Conservation (phyloP, 2,329 filamentous ascomycete species). For the Fusarium ramigenum region DNA sequence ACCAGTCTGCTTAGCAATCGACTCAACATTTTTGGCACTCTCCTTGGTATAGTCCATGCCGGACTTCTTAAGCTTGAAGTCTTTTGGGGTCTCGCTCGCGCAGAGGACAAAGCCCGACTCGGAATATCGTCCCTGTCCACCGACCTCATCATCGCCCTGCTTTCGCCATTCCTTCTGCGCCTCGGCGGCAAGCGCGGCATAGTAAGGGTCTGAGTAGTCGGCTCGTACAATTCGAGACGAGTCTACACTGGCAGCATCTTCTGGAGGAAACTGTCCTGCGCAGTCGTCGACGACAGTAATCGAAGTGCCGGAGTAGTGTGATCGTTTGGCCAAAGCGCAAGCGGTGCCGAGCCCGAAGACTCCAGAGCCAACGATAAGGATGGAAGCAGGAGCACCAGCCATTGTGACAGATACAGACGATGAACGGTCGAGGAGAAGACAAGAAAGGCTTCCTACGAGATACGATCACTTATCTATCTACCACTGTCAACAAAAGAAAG, state of each 20-base stretch:
- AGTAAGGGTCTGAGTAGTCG: conserved; percentile 85
- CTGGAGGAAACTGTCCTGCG: conserved; percentile 65
- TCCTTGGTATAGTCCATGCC: conserved; percentile 67
- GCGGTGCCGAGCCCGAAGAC: conserved; percentile 71
- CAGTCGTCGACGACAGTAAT: conserved; percentile 70
- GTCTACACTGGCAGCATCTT: conserved; percentile 70
- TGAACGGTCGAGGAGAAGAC: conserved; percentile 12
- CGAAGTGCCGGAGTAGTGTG: conserved; percentile 60
- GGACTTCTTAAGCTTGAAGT: conserved; percentile 49
- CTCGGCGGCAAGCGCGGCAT: conserved; percentile 75
- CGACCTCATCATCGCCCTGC: conserved; percentile 63
- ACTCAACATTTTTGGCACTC: conserved; percentile 69
- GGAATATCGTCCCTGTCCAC: conserved; percentile 72
- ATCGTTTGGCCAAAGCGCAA: conserved; percentile 72
- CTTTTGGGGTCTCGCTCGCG: conserved; percentile 56
- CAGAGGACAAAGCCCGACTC: conserved; percentile 76
- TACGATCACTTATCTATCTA: conserved; percentile 30
- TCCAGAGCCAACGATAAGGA: conserved; percentile 76
- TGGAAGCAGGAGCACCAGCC: conserved; percentile 54
- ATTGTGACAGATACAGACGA: conserved; percentile 35
- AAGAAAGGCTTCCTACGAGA: conserved; percentile 1
- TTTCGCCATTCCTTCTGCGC: conserved; percentile 77
- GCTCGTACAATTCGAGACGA: conserved; percentile 70
- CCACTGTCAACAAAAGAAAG: conserved; percentile 11
- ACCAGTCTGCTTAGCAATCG: conserved; percentile 54